Evolutionary conservation across 2,329 filamentous ascomycete species (phyloP).

Genomic region (Exophiala viscosa): DNA sequence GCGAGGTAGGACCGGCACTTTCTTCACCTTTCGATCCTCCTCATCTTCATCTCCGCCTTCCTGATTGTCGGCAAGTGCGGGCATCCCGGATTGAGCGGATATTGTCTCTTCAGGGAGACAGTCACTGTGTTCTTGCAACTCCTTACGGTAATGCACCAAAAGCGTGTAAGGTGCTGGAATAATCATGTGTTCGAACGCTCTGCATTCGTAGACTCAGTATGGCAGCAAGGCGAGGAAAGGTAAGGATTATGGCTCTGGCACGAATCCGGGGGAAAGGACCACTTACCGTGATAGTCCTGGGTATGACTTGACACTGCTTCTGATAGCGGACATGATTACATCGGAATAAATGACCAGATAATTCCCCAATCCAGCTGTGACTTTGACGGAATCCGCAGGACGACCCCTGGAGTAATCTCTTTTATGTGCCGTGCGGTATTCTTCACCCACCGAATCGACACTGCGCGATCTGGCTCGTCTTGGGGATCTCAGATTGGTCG

Average conservation of each 20-base stretch:
- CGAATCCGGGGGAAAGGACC: too few species aligned
- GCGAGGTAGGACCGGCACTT: not conserved
- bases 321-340: not conserved
- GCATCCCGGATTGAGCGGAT: not conserved
- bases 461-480: too few species aligned
- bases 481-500: too few species aligned
- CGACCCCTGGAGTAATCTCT: not conserved
- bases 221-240: too few species aligned
- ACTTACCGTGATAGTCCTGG: not conserved
- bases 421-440: too few species aligned
- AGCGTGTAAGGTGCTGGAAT: slow-evolving; percentile 6
- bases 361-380: slow-evolving; percentile 1
- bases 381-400: not conserved
- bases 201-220: too few species aligned
- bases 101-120: slow-evolving; percentile 1
- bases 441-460: too few species aligned
- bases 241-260: too few species aligned
- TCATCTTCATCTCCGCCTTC: not conserved
- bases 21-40: not conserved
- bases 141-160: slow-evolving; percentile 10
- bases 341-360: slow-evolving; percentile 2
- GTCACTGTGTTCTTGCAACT: slow-evolving; percentile 7
- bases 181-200: not conserved
- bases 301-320: not conserved
- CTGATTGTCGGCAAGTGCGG: not conserved